Evolutionary conservation across 441 rosid species (phyloP).

Genomic region (Flueggea neowawraea): DNA sequence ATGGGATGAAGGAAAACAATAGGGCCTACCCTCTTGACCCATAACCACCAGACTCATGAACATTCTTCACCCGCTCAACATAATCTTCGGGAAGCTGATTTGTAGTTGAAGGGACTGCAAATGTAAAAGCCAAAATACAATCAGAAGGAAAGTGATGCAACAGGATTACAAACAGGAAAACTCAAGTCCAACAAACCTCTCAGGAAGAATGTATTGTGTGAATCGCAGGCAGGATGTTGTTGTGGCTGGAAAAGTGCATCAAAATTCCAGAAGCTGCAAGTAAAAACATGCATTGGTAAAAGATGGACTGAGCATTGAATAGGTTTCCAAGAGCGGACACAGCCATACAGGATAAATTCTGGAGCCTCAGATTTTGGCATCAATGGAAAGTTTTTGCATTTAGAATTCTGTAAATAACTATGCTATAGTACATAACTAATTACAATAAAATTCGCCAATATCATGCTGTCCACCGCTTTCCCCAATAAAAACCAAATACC

Average conservation of each 20-base stretch:
- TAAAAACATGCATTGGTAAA: not conserved
- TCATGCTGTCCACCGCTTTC: no score
- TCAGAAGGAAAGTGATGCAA: conserved; percentile 11
- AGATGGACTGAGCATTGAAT: not conserved
- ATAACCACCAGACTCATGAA: conserved; percentile 86
- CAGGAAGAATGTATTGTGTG: conserved; percentile 92
- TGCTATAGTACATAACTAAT: no score
- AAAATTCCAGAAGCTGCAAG: conserved; percentile 91
- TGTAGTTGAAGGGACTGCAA: conserved; percentile 76
- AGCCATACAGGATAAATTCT: no score
- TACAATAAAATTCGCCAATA: no score
- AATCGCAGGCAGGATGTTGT: conserved; percentile 98
- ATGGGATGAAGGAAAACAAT: conserved; percentile 2
- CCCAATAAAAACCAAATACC: no score
- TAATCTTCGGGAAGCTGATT: conserved; percentile 83
- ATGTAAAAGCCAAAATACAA: conserved; percentile 12
- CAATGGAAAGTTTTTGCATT: no score
- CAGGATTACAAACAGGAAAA: not conserved
- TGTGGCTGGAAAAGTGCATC: conserved; percentile 97
- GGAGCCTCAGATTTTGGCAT: no score
- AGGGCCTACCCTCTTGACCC: conserved; percentile 79
- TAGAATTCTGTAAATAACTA: no score
- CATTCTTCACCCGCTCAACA: conserved; percentile 66
- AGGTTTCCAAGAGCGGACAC: not conserved
- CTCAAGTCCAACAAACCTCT: conserved; percentile 37